These are phyloP conservation scores for Lolium multiflorum DNA, from an alignment of 176 grass and related monocot species.

Conservation along the genomic window DNA sequence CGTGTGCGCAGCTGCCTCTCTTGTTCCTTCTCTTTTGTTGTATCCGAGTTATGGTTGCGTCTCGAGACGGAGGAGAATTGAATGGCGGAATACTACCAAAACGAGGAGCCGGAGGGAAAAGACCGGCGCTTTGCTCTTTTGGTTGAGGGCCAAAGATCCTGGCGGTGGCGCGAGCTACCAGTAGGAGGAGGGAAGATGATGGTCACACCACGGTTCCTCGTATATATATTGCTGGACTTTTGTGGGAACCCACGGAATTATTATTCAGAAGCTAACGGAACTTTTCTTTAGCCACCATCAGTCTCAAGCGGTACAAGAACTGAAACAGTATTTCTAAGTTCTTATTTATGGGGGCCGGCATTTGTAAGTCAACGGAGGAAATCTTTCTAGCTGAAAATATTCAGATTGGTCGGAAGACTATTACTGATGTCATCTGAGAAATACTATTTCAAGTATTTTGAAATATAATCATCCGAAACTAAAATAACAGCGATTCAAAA, in stretches of 20 bases:
- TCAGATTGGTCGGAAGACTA: too few relatives aligned
- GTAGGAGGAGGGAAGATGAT: slow-evolving; percentile 17
- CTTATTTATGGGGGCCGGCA: too few relatives aligned
- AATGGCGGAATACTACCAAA: slow-evolving; percentile 34
- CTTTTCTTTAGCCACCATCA: too few relatives aligned
- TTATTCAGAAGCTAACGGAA: neutral
- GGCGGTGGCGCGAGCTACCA: neutral
- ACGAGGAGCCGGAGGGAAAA: slow-evolving; percentile 47
- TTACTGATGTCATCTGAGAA: too few relatives aligned
- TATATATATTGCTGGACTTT: slow-evolving; percentile 1
- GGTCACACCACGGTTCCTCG: neutral
- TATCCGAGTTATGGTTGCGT: slow-evolving; percentile 15
- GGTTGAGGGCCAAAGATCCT: slow-evolving; percentile 41
- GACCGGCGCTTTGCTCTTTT: slow-evolving; percentile 46
- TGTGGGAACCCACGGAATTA: slow-evolving; percentile 1
- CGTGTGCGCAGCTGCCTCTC: slow-evolving; percentile 8
- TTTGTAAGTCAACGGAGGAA: too few relatives aligned
- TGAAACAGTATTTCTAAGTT: neutral
- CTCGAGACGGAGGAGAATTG: slow-evolving; percentile 27
- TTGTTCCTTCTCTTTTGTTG: slow-evolving; percentile 37
- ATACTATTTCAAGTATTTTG: too few relatives aligned
- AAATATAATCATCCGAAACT: too few relatives aligned
- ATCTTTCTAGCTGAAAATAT: too few relatives aligned
- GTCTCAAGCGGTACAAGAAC: neutral
- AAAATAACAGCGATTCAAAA: too few relatives aligned